A percentile compares a stretch with the other conserved stretches of the same genome.
Conservation (phyloP, 1,284 basidiomycete genomes). For the Cryptococcus sp. region DNA sequence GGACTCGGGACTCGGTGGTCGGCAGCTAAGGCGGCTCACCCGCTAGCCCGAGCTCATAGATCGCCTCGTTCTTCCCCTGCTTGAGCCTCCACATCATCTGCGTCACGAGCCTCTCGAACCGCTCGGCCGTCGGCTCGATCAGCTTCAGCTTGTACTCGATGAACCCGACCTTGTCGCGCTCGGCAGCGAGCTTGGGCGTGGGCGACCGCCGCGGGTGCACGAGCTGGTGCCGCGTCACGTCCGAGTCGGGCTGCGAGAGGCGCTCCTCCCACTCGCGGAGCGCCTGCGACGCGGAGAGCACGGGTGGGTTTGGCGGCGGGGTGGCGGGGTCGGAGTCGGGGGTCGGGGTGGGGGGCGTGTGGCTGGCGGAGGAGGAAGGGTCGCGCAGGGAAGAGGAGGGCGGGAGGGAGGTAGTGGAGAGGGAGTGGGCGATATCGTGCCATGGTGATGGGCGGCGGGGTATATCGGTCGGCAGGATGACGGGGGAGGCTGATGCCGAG, state of each 20-base stretch:
- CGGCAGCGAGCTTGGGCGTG: conserved; percentile 39
- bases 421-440: conserved; percentile 42
- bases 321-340: conserved; percentile 3
- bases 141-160: conserved; percentile 52
- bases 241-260: conserved; percentile 26
- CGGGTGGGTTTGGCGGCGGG: not conserved
- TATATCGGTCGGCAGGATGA: conserved; percentile 11
- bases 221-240: conserved; percentile 36
- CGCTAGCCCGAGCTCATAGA: conserved; percentile 83
- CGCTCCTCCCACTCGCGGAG: conserved; percentile 40
- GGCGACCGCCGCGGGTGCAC: conserved; percentile 15
- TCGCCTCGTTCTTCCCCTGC: conserved; percentile 84
- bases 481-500: not conserved
- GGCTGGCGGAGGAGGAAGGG: conserved; percentile 9
- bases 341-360: not conserved
- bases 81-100: conserved; percentile 93
- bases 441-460: conserved; percentile 44
- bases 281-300: conserved; percentile 29
- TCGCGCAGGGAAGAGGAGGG: conserved; percentile 5
- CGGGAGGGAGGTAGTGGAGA: conserved; percentile 34
- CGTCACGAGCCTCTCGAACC: conserved; percentile 65
- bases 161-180: conserved; percentile 48
- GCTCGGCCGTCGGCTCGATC: conserved; percentile 46
- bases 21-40: conserved; percentile 26
- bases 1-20: too few relatives aligned